phyloP scores from a whole-genome alignment of 768 basidiomycete genomes.

The Lactarius quietus region DNA sequence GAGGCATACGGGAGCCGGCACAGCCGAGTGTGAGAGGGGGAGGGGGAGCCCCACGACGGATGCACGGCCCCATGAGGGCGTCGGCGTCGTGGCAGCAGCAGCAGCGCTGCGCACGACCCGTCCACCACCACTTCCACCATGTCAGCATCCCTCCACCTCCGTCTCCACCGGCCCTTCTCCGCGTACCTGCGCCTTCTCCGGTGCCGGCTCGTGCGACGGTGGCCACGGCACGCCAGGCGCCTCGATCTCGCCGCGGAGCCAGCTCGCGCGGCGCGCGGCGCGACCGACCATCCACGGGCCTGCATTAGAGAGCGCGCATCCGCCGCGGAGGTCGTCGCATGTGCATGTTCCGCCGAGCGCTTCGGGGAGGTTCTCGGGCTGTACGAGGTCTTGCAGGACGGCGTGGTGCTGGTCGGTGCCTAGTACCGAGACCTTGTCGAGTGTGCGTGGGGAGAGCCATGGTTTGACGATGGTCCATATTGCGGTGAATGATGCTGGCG shows the following conservation, averaged over 20 bases:
- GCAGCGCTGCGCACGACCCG: background rate
- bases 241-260: conserved; percentile 31
- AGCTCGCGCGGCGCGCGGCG: conserved; percentile 29
- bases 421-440: conserved; percentile 61
- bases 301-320: conserved; percentile 58
- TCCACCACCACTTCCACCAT: too few species aligned
- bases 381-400: conserved; percentile 54
- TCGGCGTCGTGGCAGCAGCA: background rate
- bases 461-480: conserved; percentile 69
- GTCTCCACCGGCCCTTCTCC: background rate
- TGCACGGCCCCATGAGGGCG: conserved; percentile 3
- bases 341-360: conserved; percentile 63
- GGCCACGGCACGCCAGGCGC: conserved; percentile 21
- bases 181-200: background rate
- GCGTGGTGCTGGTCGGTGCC: conserved; percentile 53
- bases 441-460: conserved; percentile 73
- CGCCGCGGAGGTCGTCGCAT: conserved; percentile 48
- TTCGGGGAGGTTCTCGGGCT: conserved; percentile 59
- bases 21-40: background rate
- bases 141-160: background rate
- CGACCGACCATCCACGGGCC: conserved; percentile 69
- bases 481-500: conserved; percentile 65
- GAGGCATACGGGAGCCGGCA: conserved; percentile 10
- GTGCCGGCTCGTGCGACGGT: background rate
- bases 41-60: conserved; percentile 18